phyloP scores from a whole-genome alignment of 2,329 filamentous ascomycete genomes.

The Leptographium wingfieldii region DNA sequence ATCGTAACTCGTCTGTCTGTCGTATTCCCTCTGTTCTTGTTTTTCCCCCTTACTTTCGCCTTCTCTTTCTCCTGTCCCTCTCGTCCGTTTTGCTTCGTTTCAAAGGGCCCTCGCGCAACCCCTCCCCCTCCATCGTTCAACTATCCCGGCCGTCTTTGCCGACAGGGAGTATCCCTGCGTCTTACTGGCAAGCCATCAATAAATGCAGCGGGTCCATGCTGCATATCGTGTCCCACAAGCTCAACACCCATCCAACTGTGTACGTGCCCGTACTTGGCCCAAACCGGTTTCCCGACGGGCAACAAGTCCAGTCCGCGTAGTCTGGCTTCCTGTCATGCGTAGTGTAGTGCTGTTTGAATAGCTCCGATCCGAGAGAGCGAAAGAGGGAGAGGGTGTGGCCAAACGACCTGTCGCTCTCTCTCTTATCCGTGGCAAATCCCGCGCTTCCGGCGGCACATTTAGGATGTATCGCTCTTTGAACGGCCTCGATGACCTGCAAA shows the following conservation, averaged over 20 bases:
- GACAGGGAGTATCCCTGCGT: not conserved
- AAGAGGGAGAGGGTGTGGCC: not conserved
- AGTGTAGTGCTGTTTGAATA: not conserved
- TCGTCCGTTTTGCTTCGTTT: not conserved
- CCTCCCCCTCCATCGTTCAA: not conserved
- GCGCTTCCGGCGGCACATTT: not conserved
- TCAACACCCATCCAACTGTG: not conserved
- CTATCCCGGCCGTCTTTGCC: not conserved
- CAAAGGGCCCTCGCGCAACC: not conserved
- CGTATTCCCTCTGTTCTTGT: not conserved
- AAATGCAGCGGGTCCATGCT: not conserved
- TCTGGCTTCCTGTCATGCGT: not conserved
- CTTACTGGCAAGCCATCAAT: not conserved
- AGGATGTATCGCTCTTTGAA: not conserved
- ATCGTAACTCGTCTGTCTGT: not conserved
- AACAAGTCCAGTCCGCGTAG: not conserved
- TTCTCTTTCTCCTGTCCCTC: not conserved
- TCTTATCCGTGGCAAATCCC: not conserved
- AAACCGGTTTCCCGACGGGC: not conserved
- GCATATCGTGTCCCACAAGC: not conserved
- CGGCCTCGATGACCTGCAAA: not conserved
- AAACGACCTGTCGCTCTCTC: not conserved
- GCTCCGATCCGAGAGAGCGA: not conserved
- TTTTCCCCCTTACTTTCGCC: too few relatives aligned
- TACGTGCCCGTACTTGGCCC: not conserved